A percentile compares a stretch with the other conserved stretches of the same genome.
Evolutionary conservation across 2,329 filamentous ascomycete species (phyloP).

Genomic region (Dactylella cylindrospora): DNA sequence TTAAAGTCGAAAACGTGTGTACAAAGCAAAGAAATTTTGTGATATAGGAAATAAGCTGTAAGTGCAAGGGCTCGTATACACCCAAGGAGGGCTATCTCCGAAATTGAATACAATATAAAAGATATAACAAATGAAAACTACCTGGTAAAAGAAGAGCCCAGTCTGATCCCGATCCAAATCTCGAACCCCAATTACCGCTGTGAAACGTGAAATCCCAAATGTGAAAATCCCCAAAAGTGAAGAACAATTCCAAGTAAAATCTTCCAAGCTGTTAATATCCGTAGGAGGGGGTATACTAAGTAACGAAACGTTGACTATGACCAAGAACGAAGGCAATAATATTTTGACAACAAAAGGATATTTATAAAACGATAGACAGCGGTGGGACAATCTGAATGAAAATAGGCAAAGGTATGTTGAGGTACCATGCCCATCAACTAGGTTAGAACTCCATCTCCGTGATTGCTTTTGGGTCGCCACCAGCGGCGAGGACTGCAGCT

Average conservation of each 20-base stretch:
- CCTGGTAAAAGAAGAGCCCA: constrained; percentile 34
- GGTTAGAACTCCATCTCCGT: constrained; percentile 45
- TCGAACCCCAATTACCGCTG: constrained; percentile 31
- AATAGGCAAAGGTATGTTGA: constrained; percentile 5
- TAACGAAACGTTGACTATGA: too few relatives aligned
- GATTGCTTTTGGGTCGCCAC: constrained; percentile 60
- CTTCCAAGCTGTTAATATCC: constrained; percentile 32
- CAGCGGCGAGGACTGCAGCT: constrained; percentile 69
- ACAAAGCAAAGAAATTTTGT: constrained; percentile 23
- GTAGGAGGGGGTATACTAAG: constrained; percentile 42
- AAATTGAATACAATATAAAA: constrained; percentile 38
- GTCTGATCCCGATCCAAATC: constrained; percentile 39
- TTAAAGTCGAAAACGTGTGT: constrained; percentile 9
- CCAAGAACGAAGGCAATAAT: constrained; percentile 6
- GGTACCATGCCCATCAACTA: constrained; percentile 6
- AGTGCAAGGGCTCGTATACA: constrained; percentile 29
- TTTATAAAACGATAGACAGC: constrained; percentile 21
- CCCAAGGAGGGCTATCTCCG: constrained; percentile 32
- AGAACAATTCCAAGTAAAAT: constrained; percentile 25
- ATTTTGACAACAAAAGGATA: constrained; percentile 4
- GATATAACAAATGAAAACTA: constrained; percentile 39
- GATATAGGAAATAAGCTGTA: constrained; percentile 17
- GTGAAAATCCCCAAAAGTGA: constrained; percentile 37
- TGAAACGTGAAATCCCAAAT: constrained; percentile 43
- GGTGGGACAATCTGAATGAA: constrained; percentile 9